These are phyloP conservation scores for Globisporangium camurandrum DNA, from an alignment of 352 stramenopile genomes.

Conservation along the genomic window DNA sequence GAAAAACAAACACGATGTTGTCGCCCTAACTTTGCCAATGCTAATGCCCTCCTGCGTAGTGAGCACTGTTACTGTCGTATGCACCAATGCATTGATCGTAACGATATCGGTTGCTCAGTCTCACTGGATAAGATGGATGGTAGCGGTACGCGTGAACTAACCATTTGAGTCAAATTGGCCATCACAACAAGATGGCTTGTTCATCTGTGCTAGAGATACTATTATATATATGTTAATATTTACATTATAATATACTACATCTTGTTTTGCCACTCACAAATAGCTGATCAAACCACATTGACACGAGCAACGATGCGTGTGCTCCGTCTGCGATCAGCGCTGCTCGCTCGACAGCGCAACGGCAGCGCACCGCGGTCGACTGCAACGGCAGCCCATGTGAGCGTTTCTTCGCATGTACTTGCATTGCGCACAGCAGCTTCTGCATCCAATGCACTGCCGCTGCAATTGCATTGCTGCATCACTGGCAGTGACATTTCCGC, in stretches of 20 bases:
- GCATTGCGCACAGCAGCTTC: not conserved
- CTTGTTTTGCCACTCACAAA: not conserved
- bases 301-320: conserved; percentile 5
- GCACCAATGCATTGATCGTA: no score
- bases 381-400: not conserved
- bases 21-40: no score
- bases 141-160: no score
- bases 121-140: no score
- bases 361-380: not conserved
- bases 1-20: not conserved
- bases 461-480: conserved; percentile 1
- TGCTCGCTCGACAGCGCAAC: conserved; percentile 1
- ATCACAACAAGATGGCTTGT: no score
- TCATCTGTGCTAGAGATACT: not conserved
- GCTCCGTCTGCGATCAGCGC: conserved; percentile 4
- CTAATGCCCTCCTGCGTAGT: no score
- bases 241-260: not conserved
- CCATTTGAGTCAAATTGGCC: not conserved
- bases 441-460: not conserved
- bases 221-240: not conserved
- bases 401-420: not conserved
- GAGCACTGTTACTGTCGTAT: no score
- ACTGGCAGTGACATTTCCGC: not conserved
- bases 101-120: no score
- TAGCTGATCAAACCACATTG: not conserved